phyloP scores from a whole-genome alignment of 257 asterid species.

The Linderniella brevidens region DNA sequence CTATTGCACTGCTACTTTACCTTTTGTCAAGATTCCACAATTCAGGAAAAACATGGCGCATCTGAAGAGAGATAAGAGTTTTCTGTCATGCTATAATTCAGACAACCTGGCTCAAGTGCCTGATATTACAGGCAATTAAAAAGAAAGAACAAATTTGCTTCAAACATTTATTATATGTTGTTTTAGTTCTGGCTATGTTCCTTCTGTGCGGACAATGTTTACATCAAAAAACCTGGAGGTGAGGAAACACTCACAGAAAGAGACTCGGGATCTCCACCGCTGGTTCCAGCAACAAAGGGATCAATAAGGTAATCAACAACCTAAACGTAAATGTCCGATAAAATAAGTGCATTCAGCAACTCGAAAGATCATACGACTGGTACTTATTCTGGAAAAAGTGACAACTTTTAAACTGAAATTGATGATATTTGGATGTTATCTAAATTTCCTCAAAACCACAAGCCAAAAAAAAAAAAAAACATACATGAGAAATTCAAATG shows the following conservation, averaged over 20 bases:
- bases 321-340: slow-evolving; percentile 19
- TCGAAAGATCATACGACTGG: no score
- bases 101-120: slow-evolving; percentile 9
- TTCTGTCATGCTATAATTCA: slow-evolving; percentile 9
- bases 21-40: slow-evolving; percentile 75
- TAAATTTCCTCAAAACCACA: no score
- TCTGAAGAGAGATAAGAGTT: slow-evolving; percentile 28
- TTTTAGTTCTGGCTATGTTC: no score
- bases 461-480: no score
- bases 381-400: no score
- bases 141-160: not conserved
- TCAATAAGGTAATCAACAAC: slow-evolving; percentile 87
- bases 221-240: no score
- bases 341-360: slow-evolving; percentile 7
- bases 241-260: slow-evolving; percentile 54
- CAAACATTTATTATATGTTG: no score
- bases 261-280: slow-evolving; percentile 80
- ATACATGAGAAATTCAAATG: no score
- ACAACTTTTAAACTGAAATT: no score
- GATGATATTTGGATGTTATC: no score
- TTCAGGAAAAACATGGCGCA: slow-evolving; percentile 83
- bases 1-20: slow-evolving; percentile 16
- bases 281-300: slow-evolving; percentile 92
- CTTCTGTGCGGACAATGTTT: no score
- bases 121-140: slow-evolving; percentile 5